Evolutionary conservation across 2,329 filamentous ascomycete species (phyloP).

Genomic region (Neopestalotiopsis clavispora): DNA sequence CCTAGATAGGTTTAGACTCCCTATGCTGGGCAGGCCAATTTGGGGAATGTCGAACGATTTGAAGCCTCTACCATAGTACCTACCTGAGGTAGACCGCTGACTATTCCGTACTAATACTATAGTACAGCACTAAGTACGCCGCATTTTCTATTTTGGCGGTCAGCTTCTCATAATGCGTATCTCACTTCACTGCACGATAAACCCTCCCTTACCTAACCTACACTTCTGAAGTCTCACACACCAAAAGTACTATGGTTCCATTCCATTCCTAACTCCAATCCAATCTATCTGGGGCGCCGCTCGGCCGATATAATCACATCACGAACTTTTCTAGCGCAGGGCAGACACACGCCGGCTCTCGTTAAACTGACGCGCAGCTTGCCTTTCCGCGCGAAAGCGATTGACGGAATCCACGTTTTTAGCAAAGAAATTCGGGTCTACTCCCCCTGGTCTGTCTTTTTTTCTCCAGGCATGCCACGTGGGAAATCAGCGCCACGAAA

Average conservation of each 20-base stretch:
- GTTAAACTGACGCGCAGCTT: not conserved
- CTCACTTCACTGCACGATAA: not conserved
- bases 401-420: not conserved
- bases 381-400: not conserved
- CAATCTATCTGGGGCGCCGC: not conserved
- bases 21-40: not conserved
- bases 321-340: not conserved
- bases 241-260: not conserved
- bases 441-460: not conserved
- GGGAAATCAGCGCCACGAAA: not conserved
- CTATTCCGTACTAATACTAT: too few relatives aligned
- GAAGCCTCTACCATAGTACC: too few relatives aligned
- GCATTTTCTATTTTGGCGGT: not conserved
- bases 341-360: not conserved
- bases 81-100: too few relatives aligned
- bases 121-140: too few relatives aligned
- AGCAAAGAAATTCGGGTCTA: not conserved
- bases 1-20: not conserved
- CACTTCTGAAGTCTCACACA: not conserved
- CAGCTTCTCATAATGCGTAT: not conserved
- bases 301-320: not conserved
- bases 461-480: not conserved
- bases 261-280: not conserved
- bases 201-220: too few relatives aligned
- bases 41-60: not conserved